These are phyloP conservation scores for Tulasnella sp. DNA, from an alignment of 768 basidiomycete species.

Conservation along the genomic window DNA sequence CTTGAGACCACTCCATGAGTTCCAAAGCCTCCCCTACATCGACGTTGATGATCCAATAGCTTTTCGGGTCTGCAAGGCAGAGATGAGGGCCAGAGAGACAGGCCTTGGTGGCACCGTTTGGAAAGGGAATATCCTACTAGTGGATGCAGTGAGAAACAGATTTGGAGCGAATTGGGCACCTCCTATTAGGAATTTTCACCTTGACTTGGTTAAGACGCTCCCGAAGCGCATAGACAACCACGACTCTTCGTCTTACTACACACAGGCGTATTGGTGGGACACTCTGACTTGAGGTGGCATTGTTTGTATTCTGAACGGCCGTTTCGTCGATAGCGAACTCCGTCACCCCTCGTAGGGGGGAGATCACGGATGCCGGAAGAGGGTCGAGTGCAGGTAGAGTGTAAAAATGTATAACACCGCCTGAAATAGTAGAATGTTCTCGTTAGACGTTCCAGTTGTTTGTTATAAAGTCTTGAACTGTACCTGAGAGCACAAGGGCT, in stretches of 20 bases:
- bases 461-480: not conserved
- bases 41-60: constrained; percentile 78
- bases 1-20: constrained; percentile 74
- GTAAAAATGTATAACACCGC: constrained; percentile 64
- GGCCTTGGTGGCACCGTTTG: constrained; percentile 50
- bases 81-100: constrained; percentile 58
- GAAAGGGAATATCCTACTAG: constrained; percentile 20
- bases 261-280: constrained; percentile 63
- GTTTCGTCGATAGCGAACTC: constrained; percentile 77
- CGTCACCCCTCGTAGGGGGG: constrained; percentile 75
- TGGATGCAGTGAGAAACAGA: not conserved
- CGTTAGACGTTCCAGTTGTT: not conserved
- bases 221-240: constrained; percentile 61
- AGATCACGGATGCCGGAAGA: constrained; percentile 54
- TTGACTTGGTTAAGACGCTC: constrained; percentile 52
- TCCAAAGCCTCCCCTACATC: constrained; percentile 63
- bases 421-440: constrained; percentile 29
- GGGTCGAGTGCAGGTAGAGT: constrained; percentile 75
- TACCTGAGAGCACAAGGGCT: constrained; percentile 72
- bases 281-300: constrained; percentile 38
- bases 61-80: constrained; percentile 67
- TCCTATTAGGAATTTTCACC: constrained; percentile 3
- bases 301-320: constrained; percentile 14
- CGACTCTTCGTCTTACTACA: constrained; percentile 61
- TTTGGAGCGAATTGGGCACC: not conserved